phyloP scores from a whole-genome alignment of 495 filamentous ascomycete genomes.

The Penicillium flavigenum region DNA sequence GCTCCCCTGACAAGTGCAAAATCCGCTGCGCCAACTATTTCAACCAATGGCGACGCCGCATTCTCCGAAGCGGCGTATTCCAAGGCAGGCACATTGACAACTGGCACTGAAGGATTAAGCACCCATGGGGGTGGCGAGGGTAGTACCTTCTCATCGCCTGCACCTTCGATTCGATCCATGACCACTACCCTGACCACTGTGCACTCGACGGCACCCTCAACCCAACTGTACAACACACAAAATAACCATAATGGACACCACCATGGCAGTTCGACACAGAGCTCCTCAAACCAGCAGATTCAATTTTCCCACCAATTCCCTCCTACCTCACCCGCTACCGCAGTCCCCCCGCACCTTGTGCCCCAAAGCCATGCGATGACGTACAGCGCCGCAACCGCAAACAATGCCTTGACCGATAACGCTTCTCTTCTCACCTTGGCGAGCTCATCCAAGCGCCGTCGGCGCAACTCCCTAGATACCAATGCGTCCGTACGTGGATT shows the following conservation, averaged over 20 bases:
- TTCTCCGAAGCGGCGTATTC: conserved; percentile 74
- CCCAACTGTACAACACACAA: conserved; percentile 49
- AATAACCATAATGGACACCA: conserved; percentile 42
- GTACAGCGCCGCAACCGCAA: conserved; percentile 85
- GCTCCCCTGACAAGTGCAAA: conserved; percentile 62
- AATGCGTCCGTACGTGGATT: conserved; percentile 93
- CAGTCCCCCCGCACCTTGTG: conserved; percentile 76
- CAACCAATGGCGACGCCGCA: conserved; percentile 73
- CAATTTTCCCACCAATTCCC: conserved; percentile 95
- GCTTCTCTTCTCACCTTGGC: conserved; percentile 96
- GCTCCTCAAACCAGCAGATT: conserved; percentile 49
- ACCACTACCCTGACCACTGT: conserved; percentile 96
- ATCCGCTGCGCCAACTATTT: conserved; percentile 74
- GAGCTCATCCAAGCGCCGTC: conserved; percentile 86
- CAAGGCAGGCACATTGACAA: conserved; percentile 73
- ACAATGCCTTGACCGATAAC: conserved; percentile 89
- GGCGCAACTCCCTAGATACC: conserved; percentile 88
- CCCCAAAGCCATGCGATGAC: conserved; percentile 71
- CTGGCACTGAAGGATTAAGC: conserved; percentile 59
- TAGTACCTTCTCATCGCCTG: conserved; percentile 92
- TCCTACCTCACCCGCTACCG: conserved; percentile 61
- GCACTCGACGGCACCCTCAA: conserved; percentile 77
- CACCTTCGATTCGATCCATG: conserved; percentile 85
- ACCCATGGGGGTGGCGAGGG: conserved; percentile 67
- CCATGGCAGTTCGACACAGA: conserved; percentile 45